A percentile compares a stretch with the other conserved stretches of the same genome.
phyloP scores from a whole-genome alignment of 208 protist genomes.

The Blechomonas ayalai region DNA sequence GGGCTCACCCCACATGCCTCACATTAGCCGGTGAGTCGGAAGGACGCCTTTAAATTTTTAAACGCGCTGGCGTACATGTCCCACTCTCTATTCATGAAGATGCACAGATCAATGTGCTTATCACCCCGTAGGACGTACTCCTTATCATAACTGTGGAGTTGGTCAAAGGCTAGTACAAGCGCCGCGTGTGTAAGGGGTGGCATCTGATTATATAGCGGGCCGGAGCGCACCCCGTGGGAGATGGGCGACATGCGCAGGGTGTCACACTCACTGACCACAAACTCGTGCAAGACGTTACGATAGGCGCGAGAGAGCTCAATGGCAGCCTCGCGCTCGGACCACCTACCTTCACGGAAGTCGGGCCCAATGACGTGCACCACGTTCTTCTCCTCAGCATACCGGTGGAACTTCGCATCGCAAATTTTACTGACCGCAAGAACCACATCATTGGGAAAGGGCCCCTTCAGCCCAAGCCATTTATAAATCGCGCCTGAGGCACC shows the following conservation, averaged over 20 bases:
- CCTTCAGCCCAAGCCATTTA: conserved; percentile 68
- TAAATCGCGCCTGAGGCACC: conserved; percentile 82
- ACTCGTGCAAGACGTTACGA: conserved; percentile 84
- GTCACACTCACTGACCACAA: conserved; percentile 58
- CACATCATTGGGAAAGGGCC: conserved; percentile 61
- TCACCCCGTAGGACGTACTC: conserved; percentile 65
- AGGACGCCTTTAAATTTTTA: conserved; percentile 21
- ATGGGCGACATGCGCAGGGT: conserved; percentile 74
- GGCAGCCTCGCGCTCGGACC: conserved; percentile 73
- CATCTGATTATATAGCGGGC: conserved; percentile 71
- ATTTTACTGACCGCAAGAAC: conserved; percentile 55
- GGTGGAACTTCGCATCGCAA: conserved; percentile 65
- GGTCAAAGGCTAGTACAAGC: conserved; percentile 70
- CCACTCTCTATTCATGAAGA: conserved; percentile 86
- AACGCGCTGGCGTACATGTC: conserved; percentile 77
- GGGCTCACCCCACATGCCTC: no score
- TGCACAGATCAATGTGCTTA: conserved; percentile 74
- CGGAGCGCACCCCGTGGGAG: conserved; percentile 45
- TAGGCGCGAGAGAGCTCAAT: conserved; percentile 79
- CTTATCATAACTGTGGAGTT: conserved; percentile 70
- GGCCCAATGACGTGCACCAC: conserved; percentile 77
- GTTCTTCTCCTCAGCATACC: conserved; percentile 58
- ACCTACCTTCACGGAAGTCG: conserved; percentile 76
- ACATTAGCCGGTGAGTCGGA: no score
- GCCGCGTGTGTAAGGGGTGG: conserved; percentile 63